phyloP scores from a whole-genome alignment of 2,329 filamentous ascomycete species.

The Diplodia corticola region DNA sequence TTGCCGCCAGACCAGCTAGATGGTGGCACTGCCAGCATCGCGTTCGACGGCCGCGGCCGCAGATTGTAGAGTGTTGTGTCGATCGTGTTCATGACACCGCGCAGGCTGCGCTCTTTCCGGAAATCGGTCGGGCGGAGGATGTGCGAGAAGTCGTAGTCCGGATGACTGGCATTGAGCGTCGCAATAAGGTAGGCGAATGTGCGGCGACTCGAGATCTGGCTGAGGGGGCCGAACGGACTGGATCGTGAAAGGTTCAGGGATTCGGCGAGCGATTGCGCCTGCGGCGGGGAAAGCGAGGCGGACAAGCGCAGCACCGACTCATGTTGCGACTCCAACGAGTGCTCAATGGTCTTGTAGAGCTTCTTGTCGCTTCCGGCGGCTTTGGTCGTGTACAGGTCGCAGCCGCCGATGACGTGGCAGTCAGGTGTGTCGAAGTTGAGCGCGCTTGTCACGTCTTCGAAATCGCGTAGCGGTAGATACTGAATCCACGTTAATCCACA shows the following conservation, averaged over 20 bases:
- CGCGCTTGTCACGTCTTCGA: slow-evolving; percentile 87
- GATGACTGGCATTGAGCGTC: slow-evolving; percentile 91
- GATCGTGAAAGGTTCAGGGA: slow-evolving; percentile 76
- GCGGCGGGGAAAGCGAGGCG: slow-evolving; percentile 81
- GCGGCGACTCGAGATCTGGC: slow-evolving; percentile 81
- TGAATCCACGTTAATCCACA: slow-evolving; percentile 41
- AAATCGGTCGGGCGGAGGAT: slow-evolving; percentile 88
- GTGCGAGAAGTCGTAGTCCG: slow-evolving; percentile 96
- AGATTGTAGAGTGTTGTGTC: slow-evolving; percentile 87
- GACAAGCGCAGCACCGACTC: slow-evolving; percentile 83
- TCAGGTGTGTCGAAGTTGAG: slow-evolving; percentile 96
- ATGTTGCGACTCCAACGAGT: slow-evolving; percentile 87
- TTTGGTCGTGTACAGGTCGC: slow-evolving; percentile 97
- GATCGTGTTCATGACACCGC: slow-evolving; percentile 80
- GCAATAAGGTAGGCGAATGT: slow-evolving; percentile 97
- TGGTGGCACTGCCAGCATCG: slow-evolving; percentile 40
- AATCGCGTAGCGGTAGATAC: slow-evolving; percentile 89
- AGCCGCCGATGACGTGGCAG: slow-evolving; percentile 87
- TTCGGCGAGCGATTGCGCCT: slow-evolving; percentile 67
- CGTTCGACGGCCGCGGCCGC: slow-evolving; percentile 54
- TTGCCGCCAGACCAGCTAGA: slow-evolving; percentile 39
- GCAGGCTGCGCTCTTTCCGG: slow-evolving; percentile 75
- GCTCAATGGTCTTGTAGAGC: slow-evolving; percentile 92
- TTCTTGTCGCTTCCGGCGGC: slow-evolving; percentile 95
- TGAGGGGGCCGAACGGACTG: slow-evolving; percentile 88